Evolutionary conservation across 257 asterid species (phyloP).

Genomic region (Striga asiatica): DNA sequence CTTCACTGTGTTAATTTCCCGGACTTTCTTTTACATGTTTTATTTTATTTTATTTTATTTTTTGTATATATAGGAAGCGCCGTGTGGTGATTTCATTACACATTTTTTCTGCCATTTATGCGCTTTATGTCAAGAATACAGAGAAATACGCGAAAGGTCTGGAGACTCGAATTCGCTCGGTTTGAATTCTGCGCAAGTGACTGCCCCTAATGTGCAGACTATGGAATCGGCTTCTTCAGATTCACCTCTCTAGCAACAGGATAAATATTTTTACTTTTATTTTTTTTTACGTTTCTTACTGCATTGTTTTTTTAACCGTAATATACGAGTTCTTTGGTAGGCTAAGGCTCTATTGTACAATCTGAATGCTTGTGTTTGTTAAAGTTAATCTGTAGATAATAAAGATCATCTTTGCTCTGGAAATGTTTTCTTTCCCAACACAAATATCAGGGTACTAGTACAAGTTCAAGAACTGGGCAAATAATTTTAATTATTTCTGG

Average conservation of each 20-base stretch:
- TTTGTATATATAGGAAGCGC: constrained; percentile 54
- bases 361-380: background rate
- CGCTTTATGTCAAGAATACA: constrained; percentile 84
- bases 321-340: background rate
- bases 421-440: no score
- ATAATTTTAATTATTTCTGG: no score
- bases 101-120: constrained; percentile 88
- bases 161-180: constrained; percentile 24
- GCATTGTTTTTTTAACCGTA: background rate
- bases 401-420: background rate
- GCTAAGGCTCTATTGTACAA: background rate
- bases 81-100: constrained; percentile 78
- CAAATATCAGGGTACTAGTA: no score
- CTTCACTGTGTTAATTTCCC: background rate
- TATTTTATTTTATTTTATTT: no score
- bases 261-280: background rate
- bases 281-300: no score
- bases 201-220: constrained; percentile 62
- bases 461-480: no score
- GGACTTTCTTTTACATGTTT: constrained; percentile 9
- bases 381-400: background rate
- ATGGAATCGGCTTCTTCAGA: constrained; percentile 50
- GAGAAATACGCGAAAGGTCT: constrained; percentile 78
- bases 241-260: constrained; percentile 12
- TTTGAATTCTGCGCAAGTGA: constrained; percentile 42